Base-by-base conservation (phyloP, 1,284 basidiomycete species). In the Stygiomarasmius scandens region DNA sequence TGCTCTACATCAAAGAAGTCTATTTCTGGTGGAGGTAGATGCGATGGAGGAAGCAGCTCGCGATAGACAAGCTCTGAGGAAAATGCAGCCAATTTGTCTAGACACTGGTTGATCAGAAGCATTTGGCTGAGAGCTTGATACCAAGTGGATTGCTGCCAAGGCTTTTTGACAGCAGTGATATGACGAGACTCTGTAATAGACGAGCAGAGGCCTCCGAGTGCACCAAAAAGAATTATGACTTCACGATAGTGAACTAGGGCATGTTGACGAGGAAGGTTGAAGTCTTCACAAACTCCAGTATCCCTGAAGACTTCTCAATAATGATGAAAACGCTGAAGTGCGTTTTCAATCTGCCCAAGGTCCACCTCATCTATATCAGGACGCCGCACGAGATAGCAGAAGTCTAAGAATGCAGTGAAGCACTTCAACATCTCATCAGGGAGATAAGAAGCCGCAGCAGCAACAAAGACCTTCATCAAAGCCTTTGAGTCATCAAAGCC, bases 351-450 rank as follows among this genome's bases (percentile, higher is more conserved):
- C 1, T 54, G n/a, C 0, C 45, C 1, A 2, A 76, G 56, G 1
- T 63, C 59, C 0, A 61, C 52, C 1, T 59, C 59, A 24, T 59
- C 61, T 9, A 69, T 58, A 25, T 61, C 55, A 1, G 63, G 45
- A 3, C 61, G 62, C 0, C 67, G 68, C 10, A 65, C 66, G 16
- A 72, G 63, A 50, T 76, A 75, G 59, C 67, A 71, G 55, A 72
- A 72, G 19, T 74, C 69, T 0, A 71, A 55, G 22, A 74, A 66
- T 1, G 66, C 63, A 0, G 55, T 19, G 14, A 74, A 23, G 2
- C 63, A 54, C 23, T 59, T 53, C 2, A 67, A 55, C 41, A 70
- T 63, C 22, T 65, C 25, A 12, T 44, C 20, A 16, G 64, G 66
- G 16, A 71, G 59, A 58, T 65, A 61, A 8, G 65, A 69, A 1